phyloP scores from a whole-genome alignment of 2,329 filamentous ascomycete species.

The Fusarium sp. region DNA sequence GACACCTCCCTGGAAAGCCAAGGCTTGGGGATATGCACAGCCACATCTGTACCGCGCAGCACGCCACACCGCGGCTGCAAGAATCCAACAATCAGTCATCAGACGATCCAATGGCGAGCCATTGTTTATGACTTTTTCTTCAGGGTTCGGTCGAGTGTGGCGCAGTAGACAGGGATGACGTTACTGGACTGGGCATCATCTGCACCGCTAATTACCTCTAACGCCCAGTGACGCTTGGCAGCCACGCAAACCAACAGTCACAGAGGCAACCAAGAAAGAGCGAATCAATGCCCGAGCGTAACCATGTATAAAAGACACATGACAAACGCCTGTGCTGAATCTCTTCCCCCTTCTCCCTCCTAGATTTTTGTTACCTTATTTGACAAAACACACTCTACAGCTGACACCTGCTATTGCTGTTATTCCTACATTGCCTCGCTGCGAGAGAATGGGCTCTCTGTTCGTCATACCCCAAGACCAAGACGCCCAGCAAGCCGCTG shows the following conservation, averaged over 20 bases:
- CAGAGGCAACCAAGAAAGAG: constrained; percentile 36
- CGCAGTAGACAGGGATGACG: constrained; percentile 24
- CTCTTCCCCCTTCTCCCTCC: neutral
- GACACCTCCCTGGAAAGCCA: neutral
- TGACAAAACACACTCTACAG: constrained; percentile 3
- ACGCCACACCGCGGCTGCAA: constrained; percentile 1
- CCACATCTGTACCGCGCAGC: neutral
- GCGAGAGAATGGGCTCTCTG: constrained; percentile 43
- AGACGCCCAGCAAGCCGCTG: constrained; percentile 29
- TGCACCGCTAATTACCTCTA: constrained; percentile 17
- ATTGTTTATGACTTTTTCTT: neutral
- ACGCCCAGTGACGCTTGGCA: constrained; percentile 29
- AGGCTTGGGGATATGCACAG: neutral
- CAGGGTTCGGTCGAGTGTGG: constrained; percentile 19
- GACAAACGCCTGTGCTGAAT: constrained; percentile 27
- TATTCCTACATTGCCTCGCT: constrained; percentile 5
- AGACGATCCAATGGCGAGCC: neutral
- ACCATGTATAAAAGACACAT: constrained; percentile 31
- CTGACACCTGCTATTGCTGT: constrained; percentile 2
- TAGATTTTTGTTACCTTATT: constrained; percentile 6
- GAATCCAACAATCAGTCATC: neutral
- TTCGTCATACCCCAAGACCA: constrained; percentile 39
- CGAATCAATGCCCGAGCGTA: constrained; percentile 34
- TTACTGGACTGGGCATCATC: constrained; percentile 20
- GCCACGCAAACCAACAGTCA: constrained; percentile 32